Base-by-base conservation (phyloP, 768 basidiomycete genomes). In the Suillus decipiens region DNA sequence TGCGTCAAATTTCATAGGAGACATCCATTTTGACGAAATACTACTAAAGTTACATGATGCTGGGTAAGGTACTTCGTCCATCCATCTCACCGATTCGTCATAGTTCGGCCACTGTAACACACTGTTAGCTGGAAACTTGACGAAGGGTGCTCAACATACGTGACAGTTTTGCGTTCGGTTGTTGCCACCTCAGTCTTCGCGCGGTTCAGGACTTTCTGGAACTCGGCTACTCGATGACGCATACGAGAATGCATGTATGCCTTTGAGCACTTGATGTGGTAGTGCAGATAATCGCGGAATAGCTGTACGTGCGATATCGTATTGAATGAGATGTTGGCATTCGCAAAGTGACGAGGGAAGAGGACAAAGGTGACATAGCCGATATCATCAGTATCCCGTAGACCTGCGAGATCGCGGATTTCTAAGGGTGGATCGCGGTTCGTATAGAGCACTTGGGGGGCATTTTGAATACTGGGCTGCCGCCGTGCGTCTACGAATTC, bases 401-500 rank as follows among this genome's bases (percentile, higher is more conserved):
- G 82, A 59, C 93, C 90, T 2, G 89, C 84, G 1, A 98, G 79
- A 70, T 95, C 88, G 43, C 95, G 84, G 63, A 99, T 95, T 77
- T 99, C 96, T n/a, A 97, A 84, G 0, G 97, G 97, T 31, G 97
- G 96, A 48, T 97, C 95, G 47, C 95, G 88, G 70, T 89, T 96
- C 12, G 93, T 91, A 76, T 97, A 99, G 12, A 96, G 82, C 15
- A 99, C 97, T 76, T 99, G 97, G 0, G 97, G 97, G 1, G 97
- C 97, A 67, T 92, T 95, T 77, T 99, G 97, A 59, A 99, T 91
- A 12, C 89, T 88, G 1, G 96, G 93, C 64, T 93, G 86, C 57
- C 93, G 85, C 61, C 97, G 86, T n/a, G 97, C 96, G 80, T 99
- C 97, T 37, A 99, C 97, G 70, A 99, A 99, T 88, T 99, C 97